A percentile compares a stretch with the other conserved stretches of the same genome.
Evolutionary conservation across 306 rosid genomes (phyloP).

Genomic region (Ziziphus jujuba): DNA sequence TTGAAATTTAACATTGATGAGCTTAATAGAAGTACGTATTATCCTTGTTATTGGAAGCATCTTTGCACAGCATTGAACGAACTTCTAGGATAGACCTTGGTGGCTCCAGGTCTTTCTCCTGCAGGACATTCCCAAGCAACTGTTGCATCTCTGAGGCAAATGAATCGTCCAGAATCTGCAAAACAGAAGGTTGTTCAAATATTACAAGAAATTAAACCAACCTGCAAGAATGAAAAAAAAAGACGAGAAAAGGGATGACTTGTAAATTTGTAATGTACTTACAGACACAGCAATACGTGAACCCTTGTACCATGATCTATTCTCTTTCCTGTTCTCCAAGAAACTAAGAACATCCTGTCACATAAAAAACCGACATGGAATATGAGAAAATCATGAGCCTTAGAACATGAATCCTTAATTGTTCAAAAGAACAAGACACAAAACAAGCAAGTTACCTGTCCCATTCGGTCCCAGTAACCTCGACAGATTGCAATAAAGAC

Average conservation of each 20-base stretch:
- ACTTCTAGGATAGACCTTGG: constrained; percentile 89
- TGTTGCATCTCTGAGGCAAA: constrained; percentile 96
- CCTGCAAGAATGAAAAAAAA: background rate
- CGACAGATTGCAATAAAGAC: constrained; percentile 85
- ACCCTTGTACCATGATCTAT: constrained; percentile 92
- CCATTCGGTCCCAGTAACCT: constrained; percentile 95
- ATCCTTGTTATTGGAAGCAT: constrained; percentile 65
- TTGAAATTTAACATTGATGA: constrained; percentile 38
- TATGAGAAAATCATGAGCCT: constrained; percentile 6
- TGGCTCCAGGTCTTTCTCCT: constrained; percentile 75
- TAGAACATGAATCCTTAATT: background rate
- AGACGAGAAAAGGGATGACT: background rate
- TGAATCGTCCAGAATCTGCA: constrained; percentile 80
- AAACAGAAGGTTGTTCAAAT: background rate
- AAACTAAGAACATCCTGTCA: constrained; percentile 85
- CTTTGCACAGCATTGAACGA: constrained; percentile 88
- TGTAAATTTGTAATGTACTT: constrained; percentile 31
- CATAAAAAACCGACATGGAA: constrained; percentile 15
- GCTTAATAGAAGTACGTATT: constrained; percentile 52
- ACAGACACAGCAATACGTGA: constrained; percentile 83
- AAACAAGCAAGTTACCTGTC: constrained; percentile 57
- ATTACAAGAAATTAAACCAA: constrained; percentile 11
- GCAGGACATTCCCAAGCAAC: constrained; percentile 80
- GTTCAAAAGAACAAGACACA: background rate
- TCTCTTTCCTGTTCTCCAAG: constrained; percentile 94